phyloP scores from a whole-genome alignment of 805 yeast genomes.

The Babjeviella inositovora region DNA sequence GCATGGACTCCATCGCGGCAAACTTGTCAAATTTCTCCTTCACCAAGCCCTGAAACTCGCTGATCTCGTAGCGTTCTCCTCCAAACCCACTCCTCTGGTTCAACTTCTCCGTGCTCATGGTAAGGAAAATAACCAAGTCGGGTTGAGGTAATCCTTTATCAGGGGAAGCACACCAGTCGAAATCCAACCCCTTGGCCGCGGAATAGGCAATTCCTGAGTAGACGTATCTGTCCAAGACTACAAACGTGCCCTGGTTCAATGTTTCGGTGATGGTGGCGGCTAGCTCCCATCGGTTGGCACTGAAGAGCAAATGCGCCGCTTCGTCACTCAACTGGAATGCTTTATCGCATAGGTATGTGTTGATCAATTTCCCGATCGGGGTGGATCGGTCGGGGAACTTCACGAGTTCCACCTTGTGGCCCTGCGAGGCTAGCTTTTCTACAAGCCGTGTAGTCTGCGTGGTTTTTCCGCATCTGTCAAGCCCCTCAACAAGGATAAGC shows the following conservation, averaged over 20 bases:
- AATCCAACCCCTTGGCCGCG: constrained; percentile 61
- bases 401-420: constrained; percentile 26
- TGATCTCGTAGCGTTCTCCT: constrained; percentile 78
- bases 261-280: constrained; percentile 24
- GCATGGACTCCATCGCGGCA: constrained; percentile 4
- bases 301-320: constrained; percentile 73
- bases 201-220: constrained; percentile 92
- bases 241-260: constrained; percentile 33
- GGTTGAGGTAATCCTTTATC: constrained; percentile 82
- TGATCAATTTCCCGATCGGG: constrained; percentile 62
- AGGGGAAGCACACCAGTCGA: constrained; percentile 68
- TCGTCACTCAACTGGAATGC: constrained; percentile 46
- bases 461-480: constrained; percentile 89
- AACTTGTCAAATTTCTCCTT: constrained; percentile 36
- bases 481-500: constrained; percentile 76
- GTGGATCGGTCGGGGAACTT: constrained; percentile 89
- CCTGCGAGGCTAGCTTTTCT: constrained; percentile 8
- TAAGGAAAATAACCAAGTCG: constrained; percentile 66
- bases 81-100: constrained; percentile 69
- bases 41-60: constrained; percentile 62
- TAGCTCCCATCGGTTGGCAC: constrained; percentile 92
- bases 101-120: constrained; percentile 26
- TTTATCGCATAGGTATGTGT: constrained; percentile 46
- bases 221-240: constrained; percentile 75
- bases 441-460: constrained; percentile 48